phyloP scores from a whole-genome alignment of 2,329 filamentous ascomycete genomes.

The Dryadomyces quercus-mongolicae region DNA sequence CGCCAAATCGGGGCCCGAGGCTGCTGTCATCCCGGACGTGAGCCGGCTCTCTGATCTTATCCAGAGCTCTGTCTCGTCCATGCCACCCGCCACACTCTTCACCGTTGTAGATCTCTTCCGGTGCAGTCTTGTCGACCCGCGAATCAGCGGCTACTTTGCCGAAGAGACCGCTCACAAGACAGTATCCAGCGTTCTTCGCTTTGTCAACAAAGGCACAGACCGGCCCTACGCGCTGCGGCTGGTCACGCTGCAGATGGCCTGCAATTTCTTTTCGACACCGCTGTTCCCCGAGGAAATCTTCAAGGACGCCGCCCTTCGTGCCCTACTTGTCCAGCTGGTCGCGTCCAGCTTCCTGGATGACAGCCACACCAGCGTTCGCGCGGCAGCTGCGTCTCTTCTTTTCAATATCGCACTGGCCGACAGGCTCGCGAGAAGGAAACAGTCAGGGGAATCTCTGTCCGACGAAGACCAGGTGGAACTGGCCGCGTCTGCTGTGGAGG shows the following conservation, averaged over 20 bases:
- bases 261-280: constrained; percentile 70
- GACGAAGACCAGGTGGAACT: constrained; percentile 70
- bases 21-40: constrained; percentile 61
- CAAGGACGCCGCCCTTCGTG: constrained; percentile 34
- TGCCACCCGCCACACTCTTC: constrained; percentile 60
- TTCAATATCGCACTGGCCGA: constrained; percentile 71
- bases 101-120: constrained; percentile 77
- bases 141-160: constrained; percentile 71
- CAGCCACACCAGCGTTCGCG: constrained; percentile 59
- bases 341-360: constrained; percentile 71
- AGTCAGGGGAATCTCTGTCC: constrained; percentile 27
- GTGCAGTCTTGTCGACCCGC: constrained; percentile 61
- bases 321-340: constrained; percentile 54
- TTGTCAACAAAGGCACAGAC: constrained; percentile 31
- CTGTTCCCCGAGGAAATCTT: constrained; percentile 58
- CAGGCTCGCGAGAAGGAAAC: constrained; percentile 23
- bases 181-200: constrained; percentile 45
- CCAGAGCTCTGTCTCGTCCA: constrained; percentile 34
- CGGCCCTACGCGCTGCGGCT: constrained; percentile 75
- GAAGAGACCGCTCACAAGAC: constrained; percentile 59
- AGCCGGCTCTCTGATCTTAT: constrained; percentile 51
- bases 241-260: constrained; percentile 70
- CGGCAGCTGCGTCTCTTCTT: constrained; percentile 69
- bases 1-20: constrained; percentile 42
- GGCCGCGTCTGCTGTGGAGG: constrained; percentile 68